Percentiles rank a stretch among this genome's conserved stretches.
phyloP scores from a whole-genome alignment of 2,329 filamentous ascomycete species.

The Arthrobotrys megalospora region DNA sequence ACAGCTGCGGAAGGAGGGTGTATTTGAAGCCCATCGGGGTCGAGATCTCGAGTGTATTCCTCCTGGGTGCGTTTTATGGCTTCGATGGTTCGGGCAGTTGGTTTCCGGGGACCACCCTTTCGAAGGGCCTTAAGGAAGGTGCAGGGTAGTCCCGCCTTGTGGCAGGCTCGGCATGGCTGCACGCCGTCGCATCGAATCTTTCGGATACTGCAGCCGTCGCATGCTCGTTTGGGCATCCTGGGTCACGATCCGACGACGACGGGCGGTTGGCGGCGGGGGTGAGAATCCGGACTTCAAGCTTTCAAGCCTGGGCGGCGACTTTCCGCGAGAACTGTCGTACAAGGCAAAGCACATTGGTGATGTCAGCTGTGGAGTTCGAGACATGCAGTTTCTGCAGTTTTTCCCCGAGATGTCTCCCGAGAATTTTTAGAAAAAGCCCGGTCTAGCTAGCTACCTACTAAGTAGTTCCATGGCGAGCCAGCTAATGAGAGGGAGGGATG shows the following conservation, averaged over 20 bases:
- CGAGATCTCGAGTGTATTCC: constrained; percentile 46
- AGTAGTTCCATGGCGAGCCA: too few relatives aligned
- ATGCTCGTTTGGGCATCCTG: constrained; percentile 68
- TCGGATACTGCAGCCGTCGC: constrained; percentile 72
- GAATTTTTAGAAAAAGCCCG: neutral
- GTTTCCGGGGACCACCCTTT: constrained; percentile 69
- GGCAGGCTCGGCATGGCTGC: constrained; percentile 70
- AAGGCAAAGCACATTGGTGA: constrained; percentile 17
- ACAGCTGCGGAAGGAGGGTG: constrained; percentile 4
- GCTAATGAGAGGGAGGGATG: neutral
- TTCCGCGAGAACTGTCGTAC: constrained; percentile 31
- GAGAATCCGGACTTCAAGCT: constrained; percentile 16
- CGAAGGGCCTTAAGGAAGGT: constrained; percentile 71
- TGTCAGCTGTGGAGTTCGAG: constrained; percentile 50
- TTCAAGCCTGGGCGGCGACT: constrained; percentile 33
- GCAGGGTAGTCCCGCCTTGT: constrained; percentile 69
- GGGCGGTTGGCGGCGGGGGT: neutral
- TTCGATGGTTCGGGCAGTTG: constrained; percentile 70
- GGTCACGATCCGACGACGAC: constrained; percentile 33
- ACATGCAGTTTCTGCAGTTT: neutral
- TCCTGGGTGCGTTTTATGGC: constrained; percentile 67
- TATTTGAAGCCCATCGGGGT: constrained; percentile 24
- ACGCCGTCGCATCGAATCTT: constrained; percentile 72
- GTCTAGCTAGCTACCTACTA: neutral
- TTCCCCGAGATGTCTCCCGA: constrained; percentile 44